These are phyloP conservation scores for Vigna radiata DNA, from an alignment of 306 rosid species.

Conservation along the genomic window DNA sequence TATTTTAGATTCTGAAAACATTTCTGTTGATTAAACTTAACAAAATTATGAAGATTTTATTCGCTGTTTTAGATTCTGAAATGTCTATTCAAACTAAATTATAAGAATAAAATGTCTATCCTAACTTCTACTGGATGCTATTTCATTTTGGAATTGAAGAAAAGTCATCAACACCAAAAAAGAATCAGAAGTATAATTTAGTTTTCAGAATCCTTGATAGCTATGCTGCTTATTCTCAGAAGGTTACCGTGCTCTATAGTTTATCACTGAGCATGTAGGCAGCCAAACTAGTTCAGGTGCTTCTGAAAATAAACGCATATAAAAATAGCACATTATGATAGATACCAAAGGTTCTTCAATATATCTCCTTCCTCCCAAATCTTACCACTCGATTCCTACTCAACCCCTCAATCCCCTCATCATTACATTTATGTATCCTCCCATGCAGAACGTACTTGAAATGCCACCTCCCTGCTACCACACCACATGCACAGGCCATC, in stretches of 20 bases:
- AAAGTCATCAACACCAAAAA: conserved; percentile 15
- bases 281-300: conserved; percentile 11
- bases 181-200: neutral
- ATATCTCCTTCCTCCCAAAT: neutral
- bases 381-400: neutral
- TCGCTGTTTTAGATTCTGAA: conserved; percentile 19
- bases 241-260: neutral
- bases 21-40: too few relatives aligned
- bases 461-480: neutral
- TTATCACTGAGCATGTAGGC: neutral
- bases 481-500: neutral
- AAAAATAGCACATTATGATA: neutral
- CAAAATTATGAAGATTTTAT: neutral
- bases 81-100: conserved; percentile 20
- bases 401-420: neutral
- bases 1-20: conserved; percentile 13
- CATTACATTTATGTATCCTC: neutral
- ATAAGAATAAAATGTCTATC: conserved; percentile 10
- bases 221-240: neutral
- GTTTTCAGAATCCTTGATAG: neutral
- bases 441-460: neutral
- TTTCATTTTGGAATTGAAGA: conserved; percentile 24
- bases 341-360: neutral
- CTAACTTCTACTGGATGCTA: conserved; percentile 16
- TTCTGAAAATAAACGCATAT: conserved; percentile 35